A percentile compares a stretch with the other conserved stretches of the same genome.
Evolutionary conservation across 192 early-diverging fungal genomes (phyloP).

Genomic region (Entrophospora sp.): DNA sequence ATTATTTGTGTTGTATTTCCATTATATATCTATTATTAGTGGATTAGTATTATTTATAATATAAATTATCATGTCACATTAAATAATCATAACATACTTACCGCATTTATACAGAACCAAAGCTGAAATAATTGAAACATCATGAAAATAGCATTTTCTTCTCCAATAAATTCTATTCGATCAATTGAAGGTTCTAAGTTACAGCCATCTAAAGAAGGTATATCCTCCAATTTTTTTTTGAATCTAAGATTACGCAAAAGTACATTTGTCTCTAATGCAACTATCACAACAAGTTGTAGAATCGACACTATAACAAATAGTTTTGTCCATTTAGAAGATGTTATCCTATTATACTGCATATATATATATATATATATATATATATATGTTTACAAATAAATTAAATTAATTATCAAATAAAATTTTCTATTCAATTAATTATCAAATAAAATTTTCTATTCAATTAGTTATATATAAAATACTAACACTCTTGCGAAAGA

Average conservation of each 20-base stretch:
- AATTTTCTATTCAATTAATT: too few species aligned
- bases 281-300: not conserved
- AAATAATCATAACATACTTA: not conserved
- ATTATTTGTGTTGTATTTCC: conserved; percentile 3
- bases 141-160: conserved; percentile 10
- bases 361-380: too few species aligned
- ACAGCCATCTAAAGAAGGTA: not conserved
- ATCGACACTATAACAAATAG: conserved; percentile 5
- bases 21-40: not conserved
- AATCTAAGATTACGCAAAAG: not conserved
- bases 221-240: not conserved
- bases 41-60: not conserved
- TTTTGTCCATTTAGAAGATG: conserved; percentile 4
- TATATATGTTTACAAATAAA: too few species aligned
- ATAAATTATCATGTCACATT: not conserved
- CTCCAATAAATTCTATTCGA: not conserved
- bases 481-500: too few species aligned
- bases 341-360: too few species aligned
- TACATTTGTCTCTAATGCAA: not conserved
- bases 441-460: too few species aligned
- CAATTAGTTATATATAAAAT: too few species aligned
- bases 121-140: conserved; percentile 10
- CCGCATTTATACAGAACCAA: conserved; percentile 4
- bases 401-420: too few species aligned
- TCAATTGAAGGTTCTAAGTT: not conserved